phyloP scores from a whole-genome alignment of 2,329 filamentous ascomycete species.

The Trichoderma endophyticum region DNA sequence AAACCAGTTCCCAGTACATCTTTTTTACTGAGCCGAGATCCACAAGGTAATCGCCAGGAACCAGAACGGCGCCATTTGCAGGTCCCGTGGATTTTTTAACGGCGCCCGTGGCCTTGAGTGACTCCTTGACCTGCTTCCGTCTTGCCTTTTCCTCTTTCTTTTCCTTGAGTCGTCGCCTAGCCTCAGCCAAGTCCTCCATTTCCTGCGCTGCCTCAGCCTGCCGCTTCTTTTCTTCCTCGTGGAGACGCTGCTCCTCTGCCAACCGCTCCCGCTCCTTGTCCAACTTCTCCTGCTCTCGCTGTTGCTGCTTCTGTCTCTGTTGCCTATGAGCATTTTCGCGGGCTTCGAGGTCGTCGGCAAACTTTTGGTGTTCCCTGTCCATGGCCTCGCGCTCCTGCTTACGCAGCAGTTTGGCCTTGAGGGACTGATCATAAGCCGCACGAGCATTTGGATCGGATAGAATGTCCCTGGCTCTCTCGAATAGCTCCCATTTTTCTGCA shows the following conservation, averaged over 20 bases:
- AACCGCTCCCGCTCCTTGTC: constrained; percentile 38
- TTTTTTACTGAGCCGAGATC: constrained; percentile 31
- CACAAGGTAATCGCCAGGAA: constrained; percentile 36
- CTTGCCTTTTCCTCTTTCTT: constrained; percentile 41
- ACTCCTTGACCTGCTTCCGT: constrained; percentile 37
- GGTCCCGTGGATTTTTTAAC: constrained; percentile 27
- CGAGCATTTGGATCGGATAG: constrained; percentile 69
- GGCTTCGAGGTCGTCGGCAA: constrained; percentile 83
- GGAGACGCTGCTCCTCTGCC: constrained; percentile 37
- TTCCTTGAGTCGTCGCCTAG: constrained; percentile 37
- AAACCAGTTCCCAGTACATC: constrained; percentile 40
- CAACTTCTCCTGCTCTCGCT: constrained; percentile 33
- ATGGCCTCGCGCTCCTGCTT: constrained; percentile 70
- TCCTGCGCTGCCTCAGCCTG: constrained; percentile 39
- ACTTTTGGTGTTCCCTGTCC: constrained; percentile 66
- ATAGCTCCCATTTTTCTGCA: constrained; percentile 76
- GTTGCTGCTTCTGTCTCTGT: constrained; percentile 49
- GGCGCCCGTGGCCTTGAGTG: constrained; percentile 28
- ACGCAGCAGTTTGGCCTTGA: constrained; percentile 67
- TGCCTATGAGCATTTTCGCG: constrained; percentile 66
- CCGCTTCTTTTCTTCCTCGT: constrained; percentile 36
- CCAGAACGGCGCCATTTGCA: constrained; percentile 34
- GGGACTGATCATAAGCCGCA: constrained; percentile 72
- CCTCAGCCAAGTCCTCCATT: constrained; percentile 38
- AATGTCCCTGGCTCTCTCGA: constrained; percentile 83